Percentiles rank a stretch among this genome's conserved stretches.
phyloP scores from a whole-genome alignment of 2,329 filamentous ascomycete species.

The Colletotrichum sp. region DNA sequence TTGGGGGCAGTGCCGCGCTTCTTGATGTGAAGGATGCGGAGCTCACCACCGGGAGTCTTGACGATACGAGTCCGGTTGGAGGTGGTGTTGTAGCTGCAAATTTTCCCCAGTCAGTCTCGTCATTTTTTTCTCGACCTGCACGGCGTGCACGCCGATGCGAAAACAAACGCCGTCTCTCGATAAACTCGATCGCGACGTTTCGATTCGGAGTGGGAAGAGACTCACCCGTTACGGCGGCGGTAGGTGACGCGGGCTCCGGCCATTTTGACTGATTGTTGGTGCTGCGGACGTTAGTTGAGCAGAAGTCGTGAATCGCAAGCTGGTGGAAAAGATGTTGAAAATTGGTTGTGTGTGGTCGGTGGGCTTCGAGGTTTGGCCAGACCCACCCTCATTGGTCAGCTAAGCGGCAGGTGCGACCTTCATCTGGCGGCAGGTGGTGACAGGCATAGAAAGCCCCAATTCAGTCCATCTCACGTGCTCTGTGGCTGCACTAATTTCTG shows the following conservation, averaged over 20 bases:
- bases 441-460: too few relatives aligned
- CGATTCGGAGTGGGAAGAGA: constrained; percentile 28
- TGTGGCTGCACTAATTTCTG: too few relatives aligned
- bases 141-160: not conserved
- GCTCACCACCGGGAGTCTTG: constrained; percentile 95
- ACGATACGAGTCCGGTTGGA: constrained; percentile 96
- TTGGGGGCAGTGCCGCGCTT: constrained; percentile 98
- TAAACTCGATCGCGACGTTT: not conserved
- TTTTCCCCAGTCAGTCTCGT: constrained; percentile 24
- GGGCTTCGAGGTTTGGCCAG: too few relatives aligned
- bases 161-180: not conserved
- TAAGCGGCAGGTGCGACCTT: too few relatives aligned
- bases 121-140: not conserved
- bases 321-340: too few relatives aligned
- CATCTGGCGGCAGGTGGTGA: too few relatives aligned
- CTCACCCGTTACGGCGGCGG: constrained; percentile 83
- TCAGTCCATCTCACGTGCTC: too few relatives aligned
- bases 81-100: constrained; percentile 89
- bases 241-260: constrained; percentile 66
- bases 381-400: too few relatives aligned
- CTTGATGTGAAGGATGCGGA: constrained; percentile 98
- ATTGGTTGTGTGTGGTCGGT: too few relatives aligned
- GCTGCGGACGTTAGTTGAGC: constrained; percentile 37
- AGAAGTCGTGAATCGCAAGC: not conserved
- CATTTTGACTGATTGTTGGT: constrained; percentile 57